Evolutionary conservation across 352 stramenopile species (phyloP).

Genomic region (Globisporangium polare): DNA sequence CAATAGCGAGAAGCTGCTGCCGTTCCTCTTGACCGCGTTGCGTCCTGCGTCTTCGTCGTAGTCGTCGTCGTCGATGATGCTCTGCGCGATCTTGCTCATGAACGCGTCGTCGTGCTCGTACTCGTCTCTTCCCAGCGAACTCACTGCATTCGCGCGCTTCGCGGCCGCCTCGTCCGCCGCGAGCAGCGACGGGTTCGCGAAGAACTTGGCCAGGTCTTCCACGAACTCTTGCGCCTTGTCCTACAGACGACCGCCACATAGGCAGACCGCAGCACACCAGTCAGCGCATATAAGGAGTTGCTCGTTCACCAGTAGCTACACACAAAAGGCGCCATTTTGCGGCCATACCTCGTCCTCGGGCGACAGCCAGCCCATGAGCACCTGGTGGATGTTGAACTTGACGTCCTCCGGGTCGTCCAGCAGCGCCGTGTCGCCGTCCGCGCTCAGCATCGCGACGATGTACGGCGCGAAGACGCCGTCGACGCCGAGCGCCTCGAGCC

Average conservation of each 20-base stretch:
- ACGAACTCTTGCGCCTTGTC: constrained; percentile 67
- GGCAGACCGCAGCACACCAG: not conserved
- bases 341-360: constrained; percentile 72
- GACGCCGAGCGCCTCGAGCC: constrained; percentile 65
- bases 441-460: constrained; percentile 69
- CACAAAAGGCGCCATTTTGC: not conserved
- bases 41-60: constrained; percentile 15
- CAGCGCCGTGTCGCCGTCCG: constrained; percentile 17
- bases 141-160: not conserved
- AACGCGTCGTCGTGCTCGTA: constrained; percentile 16
- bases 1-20: not conserved
- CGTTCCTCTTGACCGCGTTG: not conserved
- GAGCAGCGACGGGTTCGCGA: constrained; percentile 51
- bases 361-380: constrained; percentile 82
- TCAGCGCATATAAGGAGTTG: not conserved
- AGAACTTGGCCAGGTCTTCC: constrained; percentile 57
- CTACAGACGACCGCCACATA: constrained; percentile 17
- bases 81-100: constrained; percentile 16
- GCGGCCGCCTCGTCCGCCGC: constrained; percentile 25
- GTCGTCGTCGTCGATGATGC: constrained; percentile 25
- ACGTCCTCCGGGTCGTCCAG: constrained; percentile 48
- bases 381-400: constrained; percentile 72
- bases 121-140: constrained; percentile 1
- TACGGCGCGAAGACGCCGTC: constrained; percentile 84
- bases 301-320: not conserved